Evolutionary conservation across 2,329 filamentous ascomycete genomes (phyloP).

Genomic region (Fusarium succisae): DNA sequence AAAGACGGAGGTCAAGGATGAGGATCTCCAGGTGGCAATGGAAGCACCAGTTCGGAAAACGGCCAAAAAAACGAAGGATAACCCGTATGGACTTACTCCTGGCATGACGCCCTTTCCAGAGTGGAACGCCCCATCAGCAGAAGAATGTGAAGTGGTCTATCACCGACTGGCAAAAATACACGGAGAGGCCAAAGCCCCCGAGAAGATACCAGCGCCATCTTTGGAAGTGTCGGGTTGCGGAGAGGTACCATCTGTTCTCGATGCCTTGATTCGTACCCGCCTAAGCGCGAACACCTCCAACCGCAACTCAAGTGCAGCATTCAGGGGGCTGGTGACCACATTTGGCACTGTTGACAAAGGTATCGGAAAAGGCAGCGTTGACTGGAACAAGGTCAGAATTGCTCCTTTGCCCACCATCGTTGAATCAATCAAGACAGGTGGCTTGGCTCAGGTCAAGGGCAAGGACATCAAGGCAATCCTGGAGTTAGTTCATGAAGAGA

Average conservation of each 20-base stretch:
- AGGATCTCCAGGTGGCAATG: background rate
- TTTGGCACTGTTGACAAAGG: slow-evolving; percentile 39
- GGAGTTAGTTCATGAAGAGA: slow-evolving; percentile 41
- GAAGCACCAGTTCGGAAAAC: slow-evolving; percentile 25
- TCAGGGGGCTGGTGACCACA: slow-evolving; percentile 38
- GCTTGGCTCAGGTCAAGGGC: slow-evolving; percentile 40
- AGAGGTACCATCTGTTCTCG: slow-evolving; percentile 41
- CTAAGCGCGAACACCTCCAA: slow-evolving; percentile 42
- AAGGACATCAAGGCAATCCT: slow-evolving; percentile 42
- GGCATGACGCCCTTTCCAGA: slow-evolving; percentile 42
- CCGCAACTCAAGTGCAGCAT: slow-evolving; percentile 41
- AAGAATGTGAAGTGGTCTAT: slow-evolving; percentile 39
- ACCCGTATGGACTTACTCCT: slow-evolving; percentile 42
- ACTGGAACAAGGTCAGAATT: slow-evolving; percentile 41
- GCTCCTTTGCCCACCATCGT: slow-evolving; percentile 59
- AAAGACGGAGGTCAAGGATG: slow-evolving; percentile 29
- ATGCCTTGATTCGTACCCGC: slow-evolving; percentile 41
- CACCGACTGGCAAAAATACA: slow-evolving; percentile 35
- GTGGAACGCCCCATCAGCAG: slow-evolving; percentile 34
- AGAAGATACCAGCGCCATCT: slow-evolving; percentile 42
- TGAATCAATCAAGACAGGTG: slow-evolving; percentile 67
- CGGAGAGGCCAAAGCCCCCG: slow-evolving; percentile 36
- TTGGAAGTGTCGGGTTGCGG: slow-evolving; percentile 42
- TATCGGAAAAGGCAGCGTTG: slow-evolving; percentile 41
- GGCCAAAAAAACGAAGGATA: slow-evolving; percentile 39